Evolutionary conservation across 805 yeast species (phyloP), one percentile per base, ranked within the genome.

Genomic region (Gaillardinia entomophila): DNA sequence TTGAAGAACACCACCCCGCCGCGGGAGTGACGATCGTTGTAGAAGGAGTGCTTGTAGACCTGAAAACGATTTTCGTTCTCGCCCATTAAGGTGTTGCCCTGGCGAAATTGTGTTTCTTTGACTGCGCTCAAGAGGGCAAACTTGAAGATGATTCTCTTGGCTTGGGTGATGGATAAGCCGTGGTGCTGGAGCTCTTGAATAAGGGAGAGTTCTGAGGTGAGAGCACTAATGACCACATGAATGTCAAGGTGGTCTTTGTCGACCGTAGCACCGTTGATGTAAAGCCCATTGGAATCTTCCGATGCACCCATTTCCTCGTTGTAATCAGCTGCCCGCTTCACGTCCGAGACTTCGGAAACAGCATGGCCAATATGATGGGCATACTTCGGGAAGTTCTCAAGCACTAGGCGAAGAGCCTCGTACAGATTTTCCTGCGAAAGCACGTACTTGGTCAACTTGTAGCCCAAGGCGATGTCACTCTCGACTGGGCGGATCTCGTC

Each of bases 1-100:
- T 90, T 92, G 47, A 90, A 68, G 62, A 77, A 88, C 1, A 82
- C 66, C 6, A 88, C 71, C 0, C 68, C 71, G 4, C 62, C 61
- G 17, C 46, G 45, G 3, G 28, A 26, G 6, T 42, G 34, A 15
- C 34, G 33, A 3, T 38, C 25, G 0, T 49, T 37, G 12, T 30
- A 33, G 32, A 47, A 64, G 1, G 30, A 27, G 19, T 64, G 46
- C 27, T 52, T 46, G 41, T 48, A 61, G 2, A 64, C 30, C 24
- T 45, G 43, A 37, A 52, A 66, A 35, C 72, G 44, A 41, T 60
- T 66, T 26, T 53, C 59, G 32, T 59, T 57, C 11, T 44, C 35
- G 3, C 22, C 33, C 55, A 50, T 47, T 6, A 49, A 28, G 0
- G 55, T 37, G 25, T 61, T 50, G 8, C 71, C 71, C 5, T 35